phyloP scores from a whole-genome alignment of 1,284 basidiomycete species.

The Moesziomyces antarcticus region DNA sequence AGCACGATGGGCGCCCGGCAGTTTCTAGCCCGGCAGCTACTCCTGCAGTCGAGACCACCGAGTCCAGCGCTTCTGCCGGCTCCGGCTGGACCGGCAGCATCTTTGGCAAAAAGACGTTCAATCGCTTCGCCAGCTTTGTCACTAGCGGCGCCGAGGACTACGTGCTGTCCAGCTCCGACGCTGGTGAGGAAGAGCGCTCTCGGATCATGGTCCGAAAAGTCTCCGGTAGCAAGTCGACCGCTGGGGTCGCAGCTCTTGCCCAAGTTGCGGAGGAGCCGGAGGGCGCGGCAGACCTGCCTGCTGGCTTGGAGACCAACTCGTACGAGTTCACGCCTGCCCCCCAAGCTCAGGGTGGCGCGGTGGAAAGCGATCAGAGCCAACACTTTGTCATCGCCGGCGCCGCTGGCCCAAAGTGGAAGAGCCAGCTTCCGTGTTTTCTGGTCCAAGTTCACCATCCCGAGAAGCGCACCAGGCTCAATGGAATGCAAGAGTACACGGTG shows the following conservation, averaged over 20 bases:
- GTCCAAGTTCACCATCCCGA: slow-evolving; percentile 82
- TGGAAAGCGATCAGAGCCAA: slow-evolving; percentile 26
- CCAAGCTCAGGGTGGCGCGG: not conserved
- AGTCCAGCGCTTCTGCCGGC: not conserved
- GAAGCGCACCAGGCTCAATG: slow-evolving; percentile 76
- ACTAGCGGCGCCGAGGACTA: slow-evolving; percentile 81
- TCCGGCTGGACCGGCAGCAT: slow-evolving; percentile 65
- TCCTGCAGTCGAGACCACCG: slow-evolving; percentile 1
- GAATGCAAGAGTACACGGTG: slow-evolving; percentile 75
- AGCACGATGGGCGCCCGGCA: not conserved
- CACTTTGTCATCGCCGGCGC: slow-evolving; percentile 80
- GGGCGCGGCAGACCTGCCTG: not conserved
- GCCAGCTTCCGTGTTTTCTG: slow-evolving; percentile 77
- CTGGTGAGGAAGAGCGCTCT: slow-evolving; percentile 28
- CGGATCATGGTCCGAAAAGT: slow-evolving; percentile 34
- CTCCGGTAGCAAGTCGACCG: slow-evolving; percentile 16
- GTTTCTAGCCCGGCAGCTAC: not conserved
- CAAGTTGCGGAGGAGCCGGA: slow-evolving; percentile 21
- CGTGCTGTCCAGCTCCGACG: slow-evolving; percentile 36
- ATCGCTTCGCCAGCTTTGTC: slow-evolving; percentile 84
- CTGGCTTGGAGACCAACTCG: not conserved
- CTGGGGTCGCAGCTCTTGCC: slow-evolving; percentile 3
- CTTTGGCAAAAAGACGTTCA: slow-evolving; percentile 79
- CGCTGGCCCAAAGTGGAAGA: slow-evolving; percentile 74
- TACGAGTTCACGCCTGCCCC: too few species aligned